phyloP scores from a whole-genome alignment of 345 rosid genomes.

The Turnera subulata region DNA sequence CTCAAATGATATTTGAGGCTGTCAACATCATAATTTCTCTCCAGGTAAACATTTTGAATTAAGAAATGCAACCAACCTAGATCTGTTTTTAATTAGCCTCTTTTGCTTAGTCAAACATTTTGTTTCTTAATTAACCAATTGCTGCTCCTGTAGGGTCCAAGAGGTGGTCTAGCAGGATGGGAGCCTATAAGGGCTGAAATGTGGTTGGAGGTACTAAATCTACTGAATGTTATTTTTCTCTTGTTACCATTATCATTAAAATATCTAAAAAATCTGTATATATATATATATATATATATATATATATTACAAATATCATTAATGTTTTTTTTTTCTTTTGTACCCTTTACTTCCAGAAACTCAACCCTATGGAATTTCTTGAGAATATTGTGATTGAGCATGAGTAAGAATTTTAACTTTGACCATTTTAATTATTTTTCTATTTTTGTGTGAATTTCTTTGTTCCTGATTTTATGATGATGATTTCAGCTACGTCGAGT shows the following conservation, averaged over 20 bases:
- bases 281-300: neutral
- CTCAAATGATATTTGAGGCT: too few relatives aligned
- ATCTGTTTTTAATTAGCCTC: too few relatives aligned
- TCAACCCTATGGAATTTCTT: conserved; percentile 24
- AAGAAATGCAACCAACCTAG: too few relatives aligned
- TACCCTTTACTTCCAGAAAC: neutral
- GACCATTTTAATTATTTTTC: too few relatives aligned
- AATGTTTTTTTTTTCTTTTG: neutral
- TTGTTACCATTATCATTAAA: too few relatives aligned
- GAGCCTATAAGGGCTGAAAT: conserved; percentile 22
- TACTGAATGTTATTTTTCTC: neutral
- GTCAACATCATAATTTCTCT: too few relatives aligned
- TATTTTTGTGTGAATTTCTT: too few relatives aligned
- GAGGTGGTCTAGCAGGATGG: conserved; percentile 43
- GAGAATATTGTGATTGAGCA: conserved; percentile 19
- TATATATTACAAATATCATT: neutral
- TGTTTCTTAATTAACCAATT: too few relatives aligned
- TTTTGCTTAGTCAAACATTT: too few relatives aligned
- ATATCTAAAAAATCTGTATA: too few relatives aligned
- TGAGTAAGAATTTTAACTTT: conserved; percentile 12
- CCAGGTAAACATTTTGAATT: too few relatives aligned
- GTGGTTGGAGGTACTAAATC: conserved; percentile 26
- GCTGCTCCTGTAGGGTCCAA: conserved; percentile 29
- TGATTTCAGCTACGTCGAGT: conserved; percentile 21
- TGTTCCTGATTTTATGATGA: neutral